phyloP scores from a whole-genome alignment of 1,139 yeast species.

The Scheffersomyces titani region DNA sequence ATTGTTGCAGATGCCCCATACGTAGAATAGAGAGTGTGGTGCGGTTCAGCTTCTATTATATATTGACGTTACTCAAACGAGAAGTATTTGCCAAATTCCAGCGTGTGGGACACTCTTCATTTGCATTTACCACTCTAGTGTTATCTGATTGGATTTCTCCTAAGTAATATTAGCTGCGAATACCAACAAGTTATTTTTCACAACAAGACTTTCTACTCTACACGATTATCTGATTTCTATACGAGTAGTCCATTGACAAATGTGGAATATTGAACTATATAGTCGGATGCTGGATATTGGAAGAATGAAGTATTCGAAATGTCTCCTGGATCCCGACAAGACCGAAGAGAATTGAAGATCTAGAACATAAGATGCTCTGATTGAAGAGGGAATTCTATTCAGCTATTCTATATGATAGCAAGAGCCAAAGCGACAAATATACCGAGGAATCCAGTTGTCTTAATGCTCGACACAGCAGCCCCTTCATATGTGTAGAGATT shows the following conservation, averaged over 20 bases:
- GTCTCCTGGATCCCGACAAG: background rate
- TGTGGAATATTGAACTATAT: background rate
- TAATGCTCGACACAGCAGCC: conserved; percentile 13
- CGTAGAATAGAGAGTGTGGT: no score
- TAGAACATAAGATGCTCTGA: background rate
- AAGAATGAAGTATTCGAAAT: background rate
- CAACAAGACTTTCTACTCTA: background rate
- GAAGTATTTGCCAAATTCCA: no score
- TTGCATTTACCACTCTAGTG: background rate
- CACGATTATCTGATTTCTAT: background rate
- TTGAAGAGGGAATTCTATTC: background rate
- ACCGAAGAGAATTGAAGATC: background rate
- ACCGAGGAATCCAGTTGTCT: conserved; percentile 12
- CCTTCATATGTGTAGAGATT: conserved; percentile 16
- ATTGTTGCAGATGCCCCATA: no score
- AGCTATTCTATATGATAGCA: background rate
- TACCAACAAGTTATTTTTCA: background rate
- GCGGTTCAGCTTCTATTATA: no score
- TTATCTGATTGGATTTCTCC: background rate
- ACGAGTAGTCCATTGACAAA: background rate
- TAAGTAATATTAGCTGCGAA: background rate
- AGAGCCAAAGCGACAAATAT: conserved; percentile 3
- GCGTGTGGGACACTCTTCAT: background rate
- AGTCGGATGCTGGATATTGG: background rate
- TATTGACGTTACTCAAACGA: no score